A percentile compares a stretch with the other conserved stretches of the same genome.
Conservation (phyloP, 805 yeast species). For the Wickerhamiella galacta region DNA sequence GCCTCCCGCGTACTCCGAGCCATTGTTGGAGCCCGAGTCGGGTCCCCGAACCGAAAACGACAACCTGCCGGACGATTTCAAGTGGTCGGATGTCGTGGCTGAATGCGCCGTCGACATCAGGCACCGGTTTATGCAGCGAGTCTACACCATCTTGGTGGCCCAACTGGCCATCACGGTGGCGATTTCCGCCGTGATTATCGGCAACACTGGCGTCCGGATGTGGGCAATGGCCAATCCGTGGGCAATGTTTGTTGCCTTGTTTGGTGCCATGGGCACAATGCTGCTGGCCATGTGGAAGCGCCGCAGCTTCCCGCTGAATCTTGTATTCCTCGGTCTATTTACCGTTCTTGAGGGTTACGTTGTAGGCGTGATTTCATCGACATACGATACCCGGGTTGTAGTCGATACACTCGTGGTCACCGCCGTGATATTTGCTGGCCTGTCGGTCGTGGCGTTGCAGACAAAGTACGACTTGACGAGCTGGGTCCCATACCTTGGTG, state of each 20-base stretch:
- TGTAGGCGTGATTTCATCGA: constrained; percentile 48
- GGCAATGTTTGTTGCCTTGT: constrained; percentile 37
- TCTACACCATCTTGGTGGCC: constrained; percentile 48
- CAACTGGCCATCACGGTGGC: constrained; percentile 50
- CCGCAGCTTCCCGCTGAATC: constrained; percentile 50
- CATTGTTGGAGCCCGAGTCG: constrained; percentile 1
- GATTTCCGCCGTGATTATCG: constrained; percentile 35
- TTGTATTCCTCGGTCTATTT: constrained; percentile 43
- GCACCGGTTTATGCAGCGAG: constrained; percentile 61
- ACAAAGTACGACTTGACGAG: constrained; percentile 57
- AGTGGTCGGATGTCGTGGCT: constrained; percentile 59
- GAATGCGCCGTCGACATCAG: constrained; percentile 63
- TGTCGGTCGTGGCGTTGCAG: constrained; percentile 62
- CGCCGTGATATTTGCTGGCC: constrained; percentile 51
- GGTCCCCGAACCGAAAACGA: constrained; percentile 9
- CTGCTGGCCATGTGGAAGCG: constrained; percentile 48
- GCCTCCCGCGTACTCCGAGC: constrained; percentile 6
- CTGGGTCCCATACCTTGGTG: constrained; percentile 42
- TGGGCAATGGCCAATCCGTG: constrained; percentile 47
- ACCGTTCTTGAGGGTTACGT: constrained; percentile 62
- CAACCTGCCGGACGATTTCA: constrained; percentile 46
- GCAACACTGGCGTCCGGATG: constrained; percentile 27
- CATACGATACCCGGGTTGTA: constrained; percentile 45
- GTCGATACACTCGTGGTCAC: constrained; percentile 60
- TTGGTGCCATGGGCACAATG: constrained; percentile 48